Evolutionary conservation across 208 protist species (phyloP), one percentile per base, ranked within the genome.

Genomic region (Trypanosoma congolense): DNA sequence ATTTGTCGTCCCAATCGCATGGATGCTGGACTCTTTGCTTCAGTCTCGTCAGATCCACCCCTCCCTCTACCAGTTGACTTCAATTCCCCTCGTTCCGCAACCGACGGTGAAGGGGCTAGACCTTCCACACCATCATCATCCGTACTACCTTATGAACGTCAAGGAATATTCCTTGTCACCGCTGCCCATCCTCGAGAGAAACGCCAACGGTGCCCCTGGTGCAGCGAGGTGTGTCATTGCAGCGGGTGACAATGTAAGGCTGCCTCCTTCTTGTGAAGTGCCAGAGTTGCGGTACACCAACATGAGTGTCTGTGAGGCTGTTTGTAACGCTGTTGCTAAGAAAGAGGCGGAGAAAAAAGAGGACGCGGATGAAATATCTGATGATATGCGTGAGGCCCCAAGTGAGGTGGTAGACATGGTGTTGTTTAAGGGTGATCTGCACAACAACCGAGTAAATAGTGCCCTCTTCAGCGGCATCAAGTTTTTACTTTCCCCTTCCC

Each of bases 1-100:
- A 26, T 53, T 73, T 4, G 75, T 57, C 14, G 87, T 95, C 18
- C 80, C 87, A 28, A 87, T 95, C 55, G 59, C 75, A 4, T 95
- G 87, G 84, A 70, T 95, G 80, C 73, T 95, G 14, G 87, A 95
- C 56, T 95, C 75, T 30, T 67, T 95, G 24, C 73, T 95, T 30
- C 83, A 95, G 67, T 89, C 83, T 9, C 78, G 87, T 36, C 87
- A 89, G 70, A 90, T 95, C 56, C 80, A 89, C 51, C 65, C 74
- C 2, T 67, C 75, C 3, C 61, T 87, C 18, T 92, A 89, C 59
- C 76, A 69, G 31, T 72, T 95, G 18, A 78, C 31, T 9, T 33
- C 61, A 19, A 80, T 95, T 61, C 87, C 84, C 9, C 68, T 73
- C n/a, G 81, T 92, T 26, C 81, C 87, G 25, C 76, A 83, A 50